phyloP scores from a whole-genome alignment of 495 filamentous ascomycete species.

The Aspergillus asperescens region DNA sequence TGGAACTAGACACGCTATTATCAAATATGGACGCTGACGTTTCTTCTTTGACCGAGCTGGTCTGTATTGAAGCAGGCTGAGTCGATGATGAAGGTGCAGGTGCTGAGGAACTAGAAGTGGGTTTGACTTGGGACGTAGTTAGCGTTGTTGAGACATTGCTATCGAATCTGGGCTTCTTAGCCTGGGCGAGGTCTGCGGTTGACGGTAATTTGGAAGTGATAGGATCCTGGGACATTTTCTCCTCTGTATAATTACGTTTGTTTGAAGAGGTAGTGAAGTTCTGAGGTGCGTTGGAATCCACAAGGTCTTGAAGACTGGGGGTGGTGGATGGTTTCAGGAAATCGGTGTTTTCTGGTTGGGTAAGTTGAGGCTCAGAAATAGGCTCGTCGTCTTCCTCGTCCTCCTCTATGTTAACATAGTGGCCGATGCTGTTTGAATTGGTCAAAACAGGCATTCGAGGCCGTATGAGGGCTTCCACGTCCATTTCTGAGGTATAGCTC shows the following conservation, averaged over 20 bases:
- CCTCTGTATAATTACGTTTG: constrained; percentile 35
- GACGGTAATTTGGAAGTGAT: not conserved
- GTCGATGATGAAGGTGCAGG: constrained; percentile 11
- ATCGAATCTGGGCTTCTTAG: constrained; percentile 35
- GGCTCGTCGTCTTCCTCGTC: constrained; percentile 33
- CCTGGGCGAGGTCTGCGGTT: constrained; percentile 17
- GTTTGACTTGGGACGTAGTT: constrained; percentile 5
- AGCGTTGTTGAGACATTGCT: constrained; percentile 3
- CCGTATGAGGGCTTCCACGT: constrained; percentile 66
- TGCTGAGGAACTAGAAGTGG: not conserved
- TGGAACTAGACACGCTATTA: not conserved
- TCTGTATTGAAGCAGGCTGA: not conserved
- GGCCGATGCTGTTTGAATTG: constrained; percentile 25
- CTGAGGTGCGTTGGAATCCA: constrained; percentile 16
- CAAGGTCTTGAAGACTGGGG: constrained; percentile 13
- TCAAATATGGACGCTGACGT: not conserved
- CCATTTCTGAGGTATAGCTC: constrained; percentile 51
- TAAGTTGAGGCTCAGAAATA: not conserved
- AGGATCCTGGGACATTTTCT: constrained; percentile 13
- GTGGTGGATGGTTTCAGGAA: constrained; percentile 28
- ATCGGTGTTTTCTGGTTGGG: constrained; percentile 16
- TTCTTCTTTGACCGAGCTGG: not conserved
- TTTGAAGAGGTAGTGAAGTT: constrained; percentile 14
- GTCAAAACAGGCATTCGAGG: constrained; percentile 58
- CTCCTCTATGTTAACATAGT: constrained; percentile 27